These are phyloP conservation scores for Kluyveromyces sp. DNA, from an alignment of 1,139 yeast species.

Conservation along the genomic window DNA sequence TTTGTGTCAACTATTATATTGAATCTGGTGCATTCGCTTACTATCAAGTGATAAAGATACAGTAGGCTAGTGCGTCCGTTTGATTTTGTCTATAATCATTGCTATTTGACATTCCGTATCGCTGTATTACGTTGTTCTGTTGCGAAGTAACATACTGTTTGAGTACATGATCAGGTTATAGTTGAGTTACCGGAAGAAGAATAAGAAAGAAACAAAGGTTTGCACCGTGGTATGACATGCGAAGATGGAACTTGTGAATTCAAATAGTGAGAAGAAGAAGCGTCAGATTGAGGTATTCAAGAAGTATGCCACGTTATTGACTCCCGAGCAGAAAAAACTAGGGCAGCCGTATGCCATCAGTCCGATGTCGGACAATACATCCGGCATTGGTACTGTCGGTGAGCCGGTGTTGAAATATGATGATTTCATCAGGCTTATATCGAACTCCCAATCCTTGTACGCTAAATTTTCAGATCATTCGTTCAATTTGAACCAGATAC, in stretches of 20 bases:
- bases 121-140: too few species aligned
- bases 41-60: too few species aligned
- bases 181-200: too few species aligned
- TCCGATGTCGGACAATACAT: background rate
- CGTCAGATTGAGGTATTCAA: constrained; percentile 37
- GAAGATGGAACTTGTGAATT: constrained; percentile 34
- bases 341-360: constrained; percentile 10
- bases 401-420: constrained; percentile 32
- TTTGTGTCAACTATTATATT: background rate
- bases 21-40: too few species aligned
- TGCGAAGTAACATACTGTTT: background rate
- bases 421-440: constrained; percentile 32
- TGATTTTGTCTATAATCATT: too few species aligned
- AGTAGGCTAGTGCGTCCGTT: too few species aligned
- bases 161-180: background rate
- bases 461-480: constrained; percentile 32
- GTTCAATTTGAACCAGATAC: constrained; percentile 31
- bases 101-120: too few species aligned
- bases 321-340: constrained; percentile 11
- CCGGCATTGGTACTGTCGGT: constrained; percentile 14
- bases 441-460: constrained; percentile 30
- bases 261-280: constrained; percentile 32
- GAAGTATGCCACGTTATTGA: constrained; percentile 27
- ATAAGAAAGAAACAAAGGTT: too few species aligned
- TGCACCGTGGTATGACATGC: constrained; percentile 1